A percentile compares a stretch with the other conserved stretches of the same genome.
These are phyloP conservation scores for Sporothrix humicola DNA, from an alignment of 2,329 filamentous ascomycete species.

Conservation along the genomic window DNA sequence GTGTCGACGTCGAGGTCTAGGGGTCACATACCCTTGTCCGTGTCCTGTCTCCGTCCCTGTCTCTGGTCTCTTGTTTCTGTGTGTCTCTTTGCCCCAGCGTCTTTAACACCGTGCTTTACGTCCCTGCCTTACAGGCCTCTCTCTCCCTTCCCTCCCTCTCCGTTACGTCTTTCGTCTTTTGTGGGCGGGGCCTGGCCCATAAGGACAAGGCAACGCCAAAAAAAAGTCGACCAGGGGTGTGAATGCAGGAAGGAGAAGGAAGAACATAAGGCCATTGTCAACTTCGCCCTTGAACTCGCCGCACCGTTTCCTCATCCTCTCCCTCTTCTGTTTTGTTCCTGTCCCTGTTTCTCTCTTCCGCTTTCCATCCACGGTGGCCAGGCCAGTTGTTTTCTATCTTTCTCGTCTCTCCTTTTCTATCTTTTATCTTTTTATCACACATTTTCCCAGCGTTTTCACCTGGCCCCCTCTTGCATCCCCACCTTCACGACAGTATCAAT, in stretches of 20 bases:
- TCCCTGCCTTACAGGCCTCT: background rate
- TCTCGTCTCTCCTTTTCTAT: background rate
- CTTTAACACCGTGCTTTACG: conserved; percentile 14
- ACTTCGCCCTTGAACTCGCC: conserved; percentile 11
- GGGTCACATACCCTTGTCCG: conserved; percentile 16
- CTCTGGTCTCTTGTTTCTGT: conserved; percentile 4
- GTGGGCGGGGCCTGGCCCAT: conserved; percentile 2
- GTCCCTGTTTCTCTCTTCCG: background rate
- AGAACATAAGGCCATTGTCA: conserved; percentile 8
- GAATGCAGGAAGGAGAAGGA: conserved; percentile 2
- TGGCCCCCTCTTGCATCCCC: background rate
- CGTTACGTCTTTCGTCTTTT: background rate
- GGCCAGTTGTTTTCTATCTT: background rate
- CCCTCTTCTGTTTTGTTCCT: background rate
- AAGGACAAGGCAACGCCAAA: conserved; percentile 8
- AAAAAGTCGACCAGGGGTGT: background rate
- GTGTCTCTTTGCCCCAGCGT: background rate
- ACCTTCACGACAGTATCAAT: conserved; percentile 12
- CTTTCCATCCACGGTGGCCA: background rate
- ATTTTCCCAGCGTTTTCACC: too few relatives aligned
- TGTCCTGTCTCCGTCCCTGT: conserved; percentile 1
- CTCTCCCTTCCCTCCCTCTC: conserved; percentile 1
- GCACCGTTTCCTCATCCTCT: background rate
- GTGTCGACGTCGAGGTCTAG: background rate
- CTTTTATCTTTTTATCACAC: background rate